Base-by-base conservation (phyloP, 345 rosid genomes). In the Hibiscus mutabilis region DNA sequence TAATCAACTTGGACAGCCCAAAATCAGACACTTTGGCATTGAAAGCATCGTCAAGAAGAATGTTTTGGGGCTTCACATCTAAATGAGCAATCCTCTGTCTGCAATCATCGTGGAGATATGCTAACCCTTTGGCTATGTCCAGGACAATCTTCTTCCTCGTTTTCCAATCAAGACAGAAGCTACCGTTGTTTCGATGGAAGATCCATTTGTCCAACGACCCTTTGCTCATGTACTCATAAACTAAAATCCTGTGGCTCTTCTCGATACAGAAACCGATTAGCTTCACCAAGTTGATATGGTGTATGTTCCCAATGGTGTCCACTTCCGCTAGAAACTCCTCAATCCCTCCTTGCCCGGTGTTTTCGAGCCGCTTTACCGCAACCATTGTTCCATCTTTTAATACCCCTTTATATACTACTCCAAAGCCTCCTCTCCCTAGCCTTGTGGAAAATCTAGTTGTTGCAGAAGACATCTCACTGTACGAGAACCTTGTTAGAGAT, bases 141-240 rank as follows among this genome's bases (percentile, higher is more conserved):
- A 46, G n/a, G 3, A 27, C 3, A 37, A 60, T 60, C 58, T 60
- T 60, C 19, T 44, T 59, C 33, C 59, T 60, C 2, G 11, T 44
- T 21, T 60, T 25, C 59, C 59, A 71, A 60, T 27, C 74, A 71
- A 71, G 74, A 12, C 1, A 1, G 35, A 29, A 25, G 11, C 0
- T 27, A 11, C 35, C 9, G 40, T 35, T 25, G 29, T 25, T 60
- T 44, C 8, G 21, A 16, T 24, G 16, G 55, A 57, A 70, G 14
- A 37, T 70, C 65, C n/a, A 70, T 37, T 57, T 70, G 16, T 42
- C 74, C 31, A 71, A 71, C 0, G 68, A 29, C 27, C 67, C 74
- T 60, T 9, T n/a, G 10, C 29, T 60, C 74, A 71, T 44, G 46
- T 60, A 59, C 6, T 71, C 49, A 47, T 27, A 71, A 14, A 60